Conservation (phyloP, 257 asterid genomes). For the Verbascum thapsus region DNA sequence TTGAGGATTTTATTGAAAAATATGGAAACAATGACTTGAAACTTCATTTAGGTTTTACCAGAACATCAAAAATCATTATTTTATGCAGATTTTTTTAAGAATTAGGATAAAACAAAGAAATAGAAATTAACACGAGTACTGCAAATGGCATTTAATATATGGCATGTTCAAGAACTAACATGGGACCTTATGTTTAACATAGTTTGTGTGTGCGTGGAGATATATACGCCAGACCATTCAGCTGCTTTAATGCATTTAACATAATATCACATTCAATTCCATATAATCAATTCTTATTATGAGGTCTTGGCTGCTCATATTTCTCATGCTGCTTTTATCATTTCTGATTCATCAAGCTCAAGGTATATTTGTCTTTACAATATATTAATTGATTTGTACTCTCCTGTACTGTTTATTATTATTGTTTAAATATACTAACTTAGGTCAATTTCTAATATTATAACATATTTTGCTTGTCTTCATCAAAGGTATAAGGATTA, state of each 20-base stretch:
- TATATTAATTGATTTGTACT: background rate
- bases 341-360: slow-evolving; percentile 51
- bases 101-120: slow-evolving; percentile 9
- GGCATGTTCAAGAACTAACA: slow-evolving; percentile 35
- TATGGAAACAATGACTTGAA: no score
- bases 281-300: slow-evolving; percentile 31
- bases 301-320: slow-evolving; percentile 46
- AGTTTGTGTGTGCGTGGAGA: slow-evolving; percentile 19
- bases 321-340: slow-evolving; percentile 46
- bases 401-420: background rate
- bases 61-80: slow-evolving; percentile 23
- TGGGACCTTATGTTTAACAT: slow-evolving; percentile 34
- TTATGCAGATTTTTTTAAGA: slow-evolving; percentile 25
- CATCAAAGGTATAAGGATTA: slow-evolving; percentile 49
- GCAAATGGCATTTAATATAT: slow-evolving; percentile 26
- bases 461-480: slow-evolving; percentile 10
- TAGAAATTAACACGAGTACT: no score
- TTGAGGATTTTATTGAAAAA: no score
- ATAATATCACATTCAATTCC: slow-evolving; percentile 19
- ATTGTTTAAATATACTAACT: no score
- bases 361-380: no score
- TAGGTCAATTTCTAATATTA: no score
- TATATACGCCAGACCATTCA: slow-evolving; percentile 32
- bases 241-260: slow-evolving; percentile 19
- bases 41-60: slow-evolving; percentile 27